Evolutionary conservation across 2,329 filamentous ascomycete genomes (phyloP).

Genomic region (Juglanconis oblonga): DNA sequence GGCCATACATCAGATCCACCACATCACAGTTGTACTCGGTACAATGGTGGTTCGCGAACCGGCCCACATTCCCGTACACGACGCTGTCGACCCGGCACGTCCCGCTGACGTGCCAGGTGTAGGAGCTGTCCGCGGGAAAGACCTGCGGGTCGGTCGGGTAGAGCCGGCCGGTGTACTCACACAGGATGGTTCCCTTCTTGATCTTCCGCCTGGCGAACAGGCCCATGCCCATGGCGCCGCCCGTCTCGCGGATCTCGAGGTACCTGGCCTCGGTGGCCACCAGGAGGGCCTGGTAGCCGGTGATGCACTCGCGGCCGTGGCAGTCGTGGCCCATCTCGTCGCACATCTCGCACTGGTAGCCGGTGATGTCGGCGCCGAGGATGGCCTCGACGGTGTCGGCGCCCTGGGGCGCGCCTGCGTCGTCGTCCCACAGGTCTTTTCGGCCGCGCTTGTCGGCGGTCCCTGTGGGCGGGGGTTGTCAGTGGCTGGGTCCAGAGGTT

Average conservation of each 20-base stretch:
- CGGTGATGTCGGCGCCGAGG: neutral
- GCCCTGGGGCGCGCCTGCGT: neutral
- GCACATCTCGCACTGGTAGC: neutral
- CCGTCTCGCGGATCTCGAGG: neutral
- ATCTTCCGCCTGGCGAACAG: slow-evolving; percentile 1
- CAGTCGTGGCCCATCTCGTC: neutral
- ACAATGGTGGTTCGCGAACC: slow-evolving; percentile 9
- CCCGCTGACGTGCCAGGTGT: neutral
- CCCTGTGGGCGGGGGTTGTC: neutral
- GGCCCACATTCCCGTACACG: slow-evolving; percentile 2
- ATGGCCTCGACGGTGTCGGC: slow-evolving; percentile 1
- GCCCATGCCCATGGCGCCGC: neutral
- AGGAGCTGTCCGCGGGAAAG: neutral
- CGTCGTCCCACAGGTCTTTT: too few relatives aligned
- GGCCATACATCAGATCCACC: neutral
- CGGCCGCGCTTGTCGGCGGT: neutral
- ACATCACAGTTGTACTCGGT: neutral
- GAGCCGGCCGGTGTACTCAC: slow-evolving; percentile 8
- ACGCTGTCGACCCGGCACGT: neutral
- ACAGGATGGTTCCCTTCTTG: neutral
- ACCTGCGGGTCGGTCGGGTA: neutral
- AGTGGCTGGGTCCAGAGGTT: neutral
- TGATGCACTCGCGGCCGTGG: neutral
- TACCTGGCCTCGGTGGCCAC: neutral
- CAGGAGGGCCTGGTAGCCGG: neutral